Base-by-base conservation (phyloP, 495 filamentous ascomycete species). In the Xylaria flabelliformis region DNA sequence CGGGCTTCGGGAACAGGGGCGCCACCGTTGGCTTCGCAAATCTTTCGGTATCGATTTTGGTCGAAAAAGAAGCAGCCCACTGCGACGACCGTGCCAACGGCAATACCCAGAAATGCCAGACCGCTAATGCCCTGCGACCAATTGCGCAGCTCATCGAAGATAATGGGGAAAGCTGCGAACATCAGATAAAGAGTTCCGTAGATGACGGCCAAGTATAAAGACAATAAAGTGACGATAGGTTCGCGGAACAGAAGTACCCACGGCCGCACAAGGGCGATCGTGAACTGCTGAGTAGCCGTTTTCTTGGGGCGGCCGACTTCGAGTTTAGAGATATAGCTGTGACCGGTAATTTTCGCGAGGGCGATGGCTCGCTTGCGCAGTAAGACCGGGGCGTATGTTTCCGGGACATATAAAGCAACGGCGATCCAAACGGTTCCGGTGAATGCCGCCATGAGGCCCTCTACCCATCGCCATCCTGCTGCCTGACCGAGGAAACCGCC, bases 121-220 rank as follows among this genome's bases (percentile, higher is more conserved):
- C 93, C 92, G 0, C 87, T 84, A 71, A 91, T 87, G 80, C 89
- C 91, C 9, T 90, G 78, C 8, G 82, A 83, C 77, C 94, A 89
- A 10, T 86, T 85, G 74, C 94, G 90, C 26, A 89, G 85, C 24
- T 88, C 81, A n/a, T 84, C 65, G 80, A 93, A 97, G 61, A 94
- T 88, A 48, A 94, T 81, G 34, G 91, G 86, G 77, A 94, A 94
- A 1, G 92, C 92, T 19, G 91, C 91, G 75, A 97, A 94, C 79
- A 94, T 92, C 24, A 95, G 85, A 74, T 97, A 95, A 1, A 95
- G 50, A 24, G 92, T 90, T 21, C 92, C 93, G 29, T 94, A 83
- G 21, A 94, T 78, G 32, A 94, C 83, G 6, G 91, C 90, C 3
- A 89, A 50, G 67, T 93, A 90, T 15, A 91, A 78, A 74, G 91